These are phyloP conservation scores for Saccharum spontaneum DNA, from an alignment of 176 grass and related monocot genomes.

Conservation along the genomic window DNA sequence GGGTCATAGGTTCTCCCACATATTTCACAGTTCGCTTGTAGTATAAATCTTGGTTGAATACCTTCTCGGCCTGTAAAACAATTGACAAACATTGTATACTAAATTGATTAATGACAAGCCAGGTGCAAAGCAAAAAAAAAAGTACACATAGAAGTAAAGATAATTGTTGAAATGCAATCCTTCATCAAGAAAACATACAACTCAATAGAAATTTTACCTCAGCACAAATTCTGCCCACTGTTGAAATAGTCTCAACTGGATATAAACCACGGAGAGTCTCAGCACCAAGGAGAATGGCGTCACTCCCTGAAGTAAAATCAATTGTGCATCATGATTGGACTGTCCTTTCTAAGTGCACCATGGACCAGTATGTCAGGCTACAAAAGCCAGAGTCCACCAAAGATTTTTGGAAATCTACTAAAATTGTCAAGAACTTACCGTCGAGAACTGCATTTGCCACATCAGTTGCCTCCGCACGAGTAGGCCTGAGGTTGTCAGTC, in stretches of 20 bases:
- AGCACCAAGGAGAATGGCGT: slow-evolving; percentile 97
- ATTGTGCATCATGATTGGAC: slow-evolving; percentile 28
- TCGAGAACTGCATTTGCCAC: slow-evolving; percentile 98
- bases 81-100: not conserved
- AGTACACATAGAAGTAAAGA: not conserved
- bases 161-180: not conserved
- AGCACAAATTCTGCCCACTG: slow-evolving; percentile 91
- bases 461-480: slow-evolving; percentile 96
- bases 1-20: slow-evolving; percentile 96
- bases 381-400: not conserved
- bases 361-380: not conserved
- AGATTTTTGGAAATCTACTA: not conserved
- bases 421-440: slow-evolving; percentile 43
- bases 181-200: slow-evolving; percentile 14
- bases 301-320: slow-evolving; percentile 66
- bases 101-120: not conserved
- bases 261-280: slow-evolving; percentile 97
- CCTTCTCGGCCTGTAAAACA: slow-evolving; percentile 87
- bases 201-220: slow-evolving; percentile 55
- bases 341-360: not conserved
- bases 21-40: slow-evolving; percentile 95
- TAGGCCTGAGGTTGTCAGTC: slow-evolving; percentile 98
- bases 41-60: slow-evolving; percentile 98
- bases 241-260: slow-evolving; percentile 94
- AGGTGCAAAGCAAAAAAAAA: not conserved